Evolutionary conservation across 768 basidiomycete genomes (phyloP).

Genomic region (Leccinum pellstonianum): DNA sequence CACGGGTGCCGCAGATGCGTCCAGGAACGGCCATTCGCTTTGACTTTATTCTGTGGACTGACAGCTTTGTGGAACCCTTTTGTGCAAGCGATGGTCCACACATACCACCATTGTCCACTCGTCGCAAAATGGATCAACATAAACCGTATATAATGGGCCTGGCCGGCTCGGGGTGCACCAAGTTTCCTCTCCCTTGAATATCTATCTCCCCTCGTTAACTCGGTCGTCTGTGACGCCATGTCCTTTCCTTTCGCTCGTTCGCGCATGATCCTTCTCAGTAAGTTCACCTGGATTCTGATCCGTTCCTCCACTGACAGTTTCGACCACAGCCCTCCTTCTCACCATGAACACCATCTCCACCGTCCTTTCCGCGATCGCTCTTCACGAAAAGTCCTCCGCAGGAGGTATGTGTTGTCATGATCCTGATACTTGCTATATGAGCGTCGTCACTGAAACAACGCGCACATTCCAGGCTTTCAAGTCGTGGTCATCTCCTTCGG

Average conservation of each 20-base stretch:
- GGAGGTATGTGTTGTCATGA: constrained; percentile 19
- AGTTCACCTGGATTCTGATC: constrained; percentile 1
- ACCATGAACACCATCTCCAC: constrained; percentile 13
- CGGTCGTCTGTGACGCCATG: constrained; percentile 24
- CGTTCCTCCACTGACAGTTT: constrained; percentile 1
- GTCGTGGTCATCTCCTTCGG: constrained; percentile 14
- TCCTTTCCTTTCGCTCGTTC: constrained; percentile 13
- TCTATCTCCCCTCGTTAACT: constrained; percentile 5
- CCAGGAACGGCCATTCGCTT: not conserved
- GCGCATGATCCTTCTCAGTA: constrained; percentile 22
- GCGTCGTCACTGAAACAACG: not conserved
- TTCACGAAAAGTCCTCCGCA: constrained; percentile 23
- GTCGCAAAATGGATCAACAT: not conserved
- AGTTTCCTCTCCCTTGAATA: constrained; percentile 4
- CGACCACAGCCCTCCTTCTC: constrained; percentile 17
- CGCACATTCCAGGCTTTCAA: constrained; percentile 21
- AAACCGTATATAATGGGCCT: constrained; percentile 16
- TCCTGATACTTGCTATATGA: not conserved
- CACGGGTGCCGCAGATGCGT: not conserved
- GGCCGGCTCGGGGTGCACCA: not conserved
- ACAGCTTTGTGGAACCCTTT: constrained; percentile 4
- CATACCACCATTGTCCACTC: constrained; percentile 9
- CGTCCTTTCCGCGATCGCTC: constrained; percentile 17
- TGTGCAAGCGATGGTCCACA: constrained; percentile 6
- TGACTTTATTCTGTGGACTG: not conserved